Percentiles rank a stretch among this genome's conserved stretches.
These are phyloP conservation scores for Solanum chilense DNA, from an alignment of 257 asterid species.

Conservation along the genomic window DNA sequence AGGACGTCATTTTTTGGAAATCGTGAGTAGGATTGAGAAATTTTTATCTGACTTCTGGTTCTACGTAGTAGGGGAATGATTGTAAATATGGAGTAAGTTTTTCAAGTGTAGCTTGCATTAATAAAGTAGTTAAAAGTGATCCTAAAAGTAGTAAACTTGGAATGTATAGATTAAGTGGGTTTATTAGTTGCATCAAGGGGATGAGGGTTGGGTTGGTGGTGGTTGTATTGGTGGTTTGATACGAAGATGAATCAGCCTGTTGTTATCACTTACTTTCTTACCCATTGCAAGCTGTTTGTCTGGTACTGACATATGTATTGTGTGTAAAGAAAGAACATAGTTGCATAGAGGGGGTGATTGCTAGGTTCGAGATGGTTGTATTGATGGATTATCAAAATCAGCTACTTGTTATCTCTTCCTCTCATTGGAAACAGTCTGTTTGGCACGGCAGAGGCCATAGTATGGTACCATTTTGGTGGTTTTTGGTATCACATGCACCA, in stretches of 20 bases:
- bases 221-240: neutral
- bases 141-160: neutral
- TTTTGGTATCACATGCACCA: neutral
- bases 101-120: neutral
- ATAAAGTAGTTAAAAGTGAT: neutral
- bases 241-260: neutral
- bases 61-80: neutral
- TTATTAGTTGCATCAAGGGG: neutral
- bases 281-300: neutral
- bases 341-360: neutral
- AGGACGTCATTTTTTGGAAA: neutral
- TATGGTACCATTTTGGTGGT: neutral
- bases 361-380: neutral
- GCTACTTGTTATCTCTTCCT: neutral
- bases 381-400: neutral
- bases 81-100: neutral
- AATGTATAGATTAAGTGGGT: neutral
- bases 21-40: neutral
- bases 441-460: neutral
- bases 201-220: neutral
- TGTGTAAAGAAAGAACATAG: neutral
- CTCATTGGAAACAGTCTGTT: neutral
- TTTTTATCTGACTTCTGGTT: neutral
- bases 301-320: neutral
- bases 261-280: neutral